Evolutionary conservation across 2,329 filamentous ascomycete species (phyloP).

Genomic region (Talaromyces verruculosus): DNA sequence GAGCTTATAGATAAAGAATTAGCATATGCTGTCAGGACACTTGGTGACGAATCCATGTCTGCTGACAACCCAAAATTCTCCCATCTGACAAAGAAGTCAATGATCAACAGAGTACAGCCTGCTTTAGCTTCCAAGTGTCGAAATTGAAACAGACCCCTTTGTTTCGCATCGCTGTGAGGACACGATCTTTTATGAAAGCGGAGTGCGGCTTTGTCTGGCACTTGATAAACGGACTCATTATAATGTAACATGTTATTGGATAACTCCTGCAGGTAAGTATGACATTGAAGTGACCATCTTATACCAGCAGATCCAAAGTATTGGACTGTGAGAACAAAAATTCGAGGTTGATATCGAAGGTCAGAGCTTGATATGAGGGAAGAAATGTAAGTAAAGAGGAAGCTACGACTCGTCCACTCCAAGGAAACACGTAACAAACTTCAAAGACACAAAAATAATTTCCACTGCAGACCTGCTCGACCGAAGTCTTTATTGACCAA

Average conservation of each 20-base stretch:
- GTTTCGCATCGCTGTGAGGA: not conserved
- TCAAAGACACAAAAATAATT: not conserved
- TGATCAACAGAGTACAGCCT: not conserved
- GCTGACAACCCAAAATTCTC: not conserved
- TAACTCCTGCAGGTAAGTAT: not conserved
- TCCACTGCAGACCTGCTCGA: not conserved
- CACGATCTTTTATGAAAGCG: not conserved
- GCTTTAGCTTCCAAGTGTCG: not conserved
- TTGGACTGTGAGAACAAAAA: not conserved
- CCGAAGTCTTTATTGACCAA: not conserved
- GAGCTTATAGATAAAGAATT: not conserved
- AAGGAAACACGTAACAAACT: not conserved
- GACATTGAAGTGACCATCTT: not conserved
- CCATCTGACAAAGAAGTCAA: conserved; percentile 1
- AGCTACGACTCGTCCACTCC: not conserved
- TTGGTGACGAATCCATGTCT: not conserved
- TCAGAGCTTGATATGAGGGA: not conserved
- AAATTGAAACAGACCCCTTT: not conserved
- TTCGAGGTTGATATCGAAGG: not conserved
- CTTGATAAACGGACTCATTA: not conserved
- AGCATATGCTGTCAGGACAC: not conserved
- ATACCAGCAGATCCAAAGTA: not conserved
- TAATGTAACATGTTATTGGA: not conserved
- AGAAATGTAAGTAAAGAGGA: not conserved
- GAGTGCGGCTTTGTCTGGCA: not conserved